Base-by-base conservation (phyloP, 306 rosid species). In the Prosopis cineraria region DNA sequence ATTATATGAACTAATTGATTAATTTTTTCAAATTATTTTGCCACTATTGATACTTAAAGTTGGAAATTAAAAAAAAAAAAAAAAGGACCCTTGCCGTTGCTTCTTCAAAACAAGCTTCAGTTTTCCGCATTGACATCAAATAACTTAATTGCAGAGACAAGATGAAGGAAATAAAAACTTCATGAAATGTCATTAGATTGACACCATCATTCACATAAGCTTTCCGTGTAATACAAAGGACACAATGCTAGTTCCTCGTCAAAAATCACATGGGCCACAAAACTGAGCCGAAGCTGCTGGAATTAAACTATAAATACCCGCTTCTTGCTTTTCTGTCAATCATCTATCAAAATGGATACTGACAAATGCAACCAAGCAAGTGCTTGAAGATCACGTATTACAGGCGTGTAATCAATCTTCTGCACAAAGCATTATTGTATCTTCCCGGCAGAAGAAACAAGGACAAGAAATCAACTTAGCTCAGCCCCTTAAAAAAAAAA, bases 361-460 rank as follows among this genome's bases (percentile, higher is more conserved):
- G 17, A 50, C 56, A 50, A 25, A 19, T 55, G 62, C 31, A 55
- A 22, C 62, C 62, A 9, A 55, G 62, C 8, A 1, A n/a, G n/a
- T n/a, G 20, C 48, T 24, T 55, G 62, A 24, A 55, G 5, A 55
- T 55, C 14, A 7, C 30, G 13, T 22, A 24, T 55, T 8, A 20
- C 29, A 22, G 6, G 10, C 6, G 31, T 1, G 60, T 22, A 20
- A 19, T 52, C 59, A n/a, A 52, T 52, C 29, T 52, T 52, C 59
- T 20, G 59, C 59, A 8, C 0, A 52, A 20, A 20, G 59, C 59
- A 52, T n/a, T 52, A 52, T 75, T 75, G 73, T 78, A 77, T 72
- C 79, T 82, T 79, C 73, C 44, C 40, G 85, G 64, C 83, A 80
- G 77, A 66, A 44, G 72, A 63, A 70, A 72, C 77, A 75, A 74